Evolutionary conservation across 2,329 filamentous ascomycete genomes (phyloP).

Genomic region (Hypomyces perniciosus): DNA sequence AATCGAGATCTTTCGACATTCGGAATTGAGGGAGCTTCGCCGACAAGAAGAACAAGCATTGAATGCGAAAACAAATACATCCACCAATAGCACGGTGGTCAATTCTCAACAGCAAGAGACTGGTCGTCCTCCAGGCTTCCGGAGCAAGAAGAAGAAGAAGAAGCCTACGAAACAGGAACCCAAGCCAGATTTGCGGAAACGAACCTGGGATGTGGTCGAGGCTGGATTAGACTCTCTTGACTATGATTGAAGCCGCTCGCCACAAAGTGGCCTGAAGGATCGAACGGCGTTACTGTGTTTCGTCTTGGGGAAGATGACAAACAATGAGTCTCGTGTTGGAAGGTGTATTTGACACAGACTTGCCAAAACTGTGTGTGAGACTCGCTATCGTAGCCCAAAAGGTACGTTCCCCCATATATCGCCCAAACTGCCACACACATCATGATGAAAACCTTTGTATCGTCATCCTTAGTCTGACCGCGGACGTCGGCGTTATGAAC

Average conservation of each 20-base stretch:
- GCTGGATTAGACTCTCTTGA: slow-evolving; percentile 53
- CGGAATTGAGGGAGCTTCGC: slow-evolving; percentile 70
- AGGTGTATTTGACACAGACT: too few species aligned
- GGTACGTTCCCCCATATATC: neutral
- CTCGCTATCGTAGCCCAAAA: neutral
- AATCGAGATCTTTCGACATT: slow-evolving; percentile 84
- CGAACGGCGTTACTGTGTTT: too few species aligned
- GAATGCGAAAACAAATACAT: neutral
- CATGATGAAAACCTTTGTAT: slow-evolving; percentile 84
- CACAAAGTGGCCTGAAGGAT: too few species aligned
- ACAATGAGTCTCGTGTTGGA: too few species aligned
- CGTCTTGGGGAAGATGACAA: too few species aligned
- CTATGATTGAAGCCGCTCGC: slow-evolving; percentile 44
- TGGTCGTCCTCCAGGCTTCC: slow-evolving; percentile 11
- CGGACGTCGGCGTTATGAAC: slow-evolving; percentile 27
- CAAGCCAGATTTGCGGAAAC: slow-evolving; percentile 58
- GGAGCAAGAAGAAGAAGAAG: slow-evolving; percentile 32
- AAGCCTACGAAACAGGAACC: slow-evolving; percentile 38
- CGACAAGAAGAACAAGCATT: slow-evolving; percentile 39
- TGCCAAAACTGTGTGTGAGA: too few species aligned
- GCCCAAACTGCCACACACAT: slow-evolving; percentile 1
- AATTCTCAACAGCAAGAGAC: neutral
- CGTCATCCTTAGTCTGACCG: slow-evolving; percentile 94
- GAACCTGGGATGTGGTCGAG: slow-evolving; percentile 62
- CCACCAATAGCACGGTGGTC: slow-evolving; percentile 13